These are phyloP conservation scores for Schwanniomyces occidentalis DNA, from an alignment of 805 yeast species.

Conservation along the genomic window DNA sequence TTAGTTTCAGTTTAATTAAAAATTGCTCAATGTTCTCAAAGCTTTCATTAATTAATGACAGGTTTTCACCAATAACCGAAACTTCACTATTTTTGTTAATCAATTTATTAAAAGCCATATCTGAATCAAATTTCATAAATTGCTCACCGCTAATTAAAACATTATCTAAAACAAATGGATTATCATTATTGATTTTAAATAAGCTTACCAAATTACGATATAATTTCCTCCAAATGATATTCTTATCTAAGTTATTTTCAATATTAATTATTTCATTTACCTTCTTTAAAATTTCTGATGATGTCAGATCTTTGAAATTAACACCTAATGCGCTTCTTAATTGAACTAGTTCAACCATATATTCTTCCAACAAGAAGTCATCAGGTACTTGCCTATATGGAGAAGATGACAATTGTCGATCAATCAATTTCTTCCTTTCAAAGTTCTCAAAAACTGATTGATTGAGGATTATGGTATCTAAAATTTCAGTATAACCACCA, in stretches of 20 bases:
- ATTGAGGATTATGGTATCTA: conserved; percentile 57
- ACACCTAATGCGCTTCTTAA: conserved; percentile 18
- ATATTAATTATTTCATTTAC: conserved; percentile 15
- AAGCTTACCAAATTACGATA: conserved; percentile 28
- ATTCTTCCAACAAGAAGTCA: conserved; percentile 34
- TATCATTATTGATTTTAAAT: conserved; percentile 33
- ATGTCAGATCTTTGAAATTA: conserved; percentile 16
- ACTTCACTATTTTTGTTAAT: conserved; percentile 2
- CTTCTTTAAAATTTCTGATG: conserved; percentile 14
- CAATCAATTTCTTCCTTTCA: conserved; percentile 22
- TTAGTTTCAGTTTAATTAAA: conserved; percentile 3
- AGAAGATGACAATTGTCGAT: not conserved
- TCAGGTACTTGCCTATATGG: conserved; percentile 33
- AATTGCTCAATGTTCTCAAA: conserved; percentile 8
- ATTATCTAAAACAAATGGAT: conserved; percentile 37
- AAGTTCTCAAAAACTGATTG: conserved; percentile 47
- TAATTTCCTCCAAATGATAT: conserved; percentile 25
- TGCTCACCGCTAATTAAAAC: conserved; percentile 27
- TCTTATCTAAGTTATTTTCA: conserved; percentile 17
- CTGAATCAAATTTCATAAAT: conserved; percentile 25
- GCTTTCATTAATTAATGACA: conserved; percentile 10
- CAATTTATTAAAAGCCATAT: conserved; percentile 10
- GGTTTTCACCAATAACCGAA: conserved; percentile 15
- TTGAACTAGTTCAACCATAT: conserved; percentile 25
- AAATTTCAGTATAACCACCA: conserved; percentile 58